These are phyloP conservation scores for Prunus dulcis DNA, from an alignment of 306 rosid genomes.

Conservation along the genomic window DNA sequence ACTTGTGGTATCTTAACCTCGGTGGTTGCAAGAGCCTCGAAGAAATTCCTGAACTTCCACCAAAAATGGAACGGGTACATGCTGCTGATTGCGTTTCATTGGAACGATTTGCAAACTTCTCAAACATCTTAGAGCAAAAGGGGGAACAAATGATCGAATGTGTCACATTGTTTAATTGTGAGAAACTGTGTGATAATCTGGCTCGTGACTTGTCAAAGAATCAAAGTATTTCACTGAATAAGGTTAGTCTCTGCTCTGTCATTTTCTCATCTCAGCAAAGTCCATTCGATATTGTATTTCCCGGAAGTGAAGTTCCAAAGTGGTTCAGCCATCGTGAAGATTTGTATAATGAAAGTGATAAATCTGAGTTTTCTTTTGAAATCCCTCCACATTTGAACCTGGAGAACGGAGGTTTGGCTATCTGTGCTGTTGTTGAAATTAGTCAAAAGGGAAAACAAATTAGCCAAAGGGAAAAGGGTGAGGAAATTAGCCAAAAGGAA, in stretches of 20 bases:
- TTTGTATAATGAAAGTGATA: too few relatives aligned
- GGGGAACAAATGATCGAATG: background rate
- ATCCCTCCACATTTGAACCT: background rate
- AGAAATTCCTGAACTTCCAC: background rate
- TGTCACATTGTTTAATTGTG: too few relatives aligned
- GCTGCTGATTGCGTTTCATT: background rate
- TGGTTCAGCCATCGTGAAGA: too few relatives aligned
- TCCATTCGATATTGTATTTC: background rate
- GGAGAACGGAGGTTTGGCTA: background rate
- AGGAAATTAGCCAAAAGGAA: too few relatives aligned
- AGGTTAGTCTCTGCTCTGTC: background rate
- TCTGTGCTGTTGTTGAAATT: background rate
- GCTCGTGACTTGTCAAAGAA: too few relatives aligned
- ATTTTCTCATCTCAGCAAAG: background rate
- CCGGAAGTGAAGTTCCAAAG: background rate
- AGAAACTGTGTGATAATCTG: too few relatives aligned
- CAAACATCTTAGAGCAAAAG: background rate
- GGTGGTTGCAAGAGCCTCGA: background rate
- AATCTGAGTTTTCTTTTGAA: background rate
- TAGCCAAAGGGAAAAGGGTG: too few relatives aligned
- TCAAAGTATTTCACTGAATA: too few relatives aligned
- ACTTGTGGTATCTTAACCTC: background rate
- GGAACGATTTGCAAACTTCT: background rate
- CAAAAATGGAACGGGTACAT: background rate
- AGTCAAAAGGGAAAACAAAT: too few relatives aligned